Conservation (phyloP, 2,329 filamentous ascomycete species). For the Fusarium chaquense region DNA sequence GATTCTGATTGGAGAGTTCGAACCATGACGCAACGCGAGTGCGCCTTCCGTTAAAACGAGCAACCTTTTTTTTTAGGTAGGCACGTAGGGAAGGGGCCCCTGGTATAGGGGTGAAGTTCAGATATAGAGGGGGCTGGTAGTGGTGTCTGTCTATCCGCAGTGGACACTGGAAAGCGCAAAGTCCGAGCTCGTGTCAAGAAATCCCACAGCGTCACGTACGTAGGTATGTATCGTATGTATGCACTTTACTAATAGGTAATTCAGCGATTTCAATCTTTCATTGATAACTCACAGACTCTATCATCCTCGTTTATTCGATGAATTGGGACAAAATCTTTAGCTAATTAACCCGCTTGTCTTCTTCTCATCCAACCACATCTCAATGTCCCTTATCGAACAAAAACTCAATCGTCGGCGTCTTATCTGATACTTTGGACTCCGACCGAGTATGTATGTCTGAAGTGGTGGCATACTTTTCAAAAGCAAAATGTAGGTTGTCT, state of each 20-base stretch:
- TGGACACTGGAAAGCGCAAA: not conserved
- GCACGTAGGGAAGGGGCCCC: not conserved
- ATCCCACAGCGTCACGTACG: not conserved
- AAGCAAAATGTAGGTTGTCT: not conserved
- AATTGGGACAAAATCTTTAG: too few species aligned
- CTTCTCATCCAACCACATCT: too few species aligned
- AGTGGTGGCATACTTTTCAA: constrained; percentile 23
- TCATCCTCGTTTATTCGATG: too few species aligned
- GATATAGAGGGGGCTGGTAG: not conserved
- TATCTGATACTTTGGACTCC: constrained; percentile 16
- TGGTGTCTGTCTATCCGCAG: not conserved
- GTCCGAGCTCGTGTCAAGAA: not conserved
- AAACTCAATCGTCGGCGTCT: too few species aligned
- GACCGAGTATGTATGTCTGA: not conserved
- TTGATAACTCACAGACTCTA: too few species aligned
- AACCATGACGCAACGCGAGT: constrained; percentile 47
- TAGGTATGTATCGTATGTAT: not conserved
- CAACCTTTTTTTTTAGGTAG: not conserved
- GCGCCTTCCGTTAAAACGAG: constrained; percentile 3
- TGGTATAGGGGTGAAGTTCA: not conserved
- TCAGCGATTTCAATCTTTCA: too few species aligned
- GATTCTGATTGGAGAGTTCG: constrained; percentile 50
- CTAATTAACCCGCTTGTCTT: too few species aligned
- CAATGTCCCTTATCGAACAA: too few species aligned
- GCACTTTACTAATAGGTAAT: too few species aligned